A percentile compares a stretch with the other conserved stretches of the same genome.
phyloP scores from a whole-genome alignment of 768 basidiomycete species.

The Suillus fuscotomentosus region DNA sequence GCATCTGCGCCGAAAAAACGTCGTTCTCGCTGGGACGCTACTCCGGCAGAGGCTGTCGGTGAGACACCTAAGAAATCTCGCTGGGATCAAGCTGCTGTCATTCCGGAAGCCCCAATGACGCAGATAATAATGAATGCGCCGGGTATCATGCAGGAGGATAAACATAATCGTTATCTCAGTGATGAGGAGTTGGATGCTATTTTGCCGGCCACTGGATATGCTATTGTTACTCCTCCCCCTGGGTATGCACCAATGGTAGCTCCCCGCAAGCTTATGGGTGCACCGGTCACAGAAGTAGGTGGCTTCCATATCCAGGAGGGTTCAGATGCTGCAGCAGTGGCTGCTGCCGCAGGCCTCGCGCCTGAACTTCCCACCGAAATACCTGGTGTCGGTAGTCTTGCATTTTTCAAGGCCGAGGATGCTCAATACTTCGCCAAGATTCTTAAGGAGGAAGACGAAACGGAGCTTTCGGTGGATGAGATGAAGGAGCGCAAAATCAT shows the following conservation, averaged over 20 bases:
- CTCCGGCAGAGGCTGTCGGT: slow-evolving; percentile 65
- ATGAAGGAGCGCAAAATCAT: slow-evolving; percentile 99
- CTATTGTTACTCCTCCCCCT: slow-evolving; percentile 89
- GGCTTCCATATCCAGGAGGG: slow-evolving; percentile 98
- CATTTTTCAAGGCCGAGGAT: slow-evolving; percentile 98
- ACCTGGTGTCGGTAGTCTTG: slow-evolving; percentile 93
- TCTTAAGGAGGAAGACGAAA: slow-evolving; percentile 93
- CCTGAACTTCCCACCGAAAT: slow-evolving; percentile 97
- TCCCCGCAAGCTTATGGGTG: slow-evolving; percentile 61
- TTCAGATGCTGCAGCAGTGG: slow-evolving; percentile 83
- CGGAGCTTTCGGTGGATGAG: slow-evolving; percentile 89
- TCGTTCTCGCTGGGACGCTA: slow-evolving; percentile 94
- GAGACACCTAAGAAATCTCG: slow-evolving; percentile 88
- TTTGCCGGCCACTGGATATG: slow-evolving; percentile 84
- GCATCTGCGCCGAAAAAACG: slow-evolving; percentile 84
- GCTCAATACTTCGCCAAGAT: slow-evolving; percentile 98
- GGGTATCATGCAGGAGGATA: slow-evolving; percentile 83
- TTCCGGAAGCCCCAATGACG: slow-evolving; percentile 66
- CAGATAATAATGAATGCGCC: slow-evolving; percentile 89
- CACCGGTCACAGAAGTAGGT: slow-evolving; percentile 54
- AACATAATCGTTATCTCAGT: slow-evolving; percentile 92
- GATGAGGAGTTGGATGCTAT: slow-evolving; percentile 95
- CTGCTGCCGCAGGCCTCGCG: slow-evolving; percentile 88
- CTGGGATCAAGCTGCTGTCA: slow-evolving; percentile 93
- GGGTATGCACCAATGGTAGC: slow-evolving; percentile 83